Percentiles rank a stretch among this genome's conserved stretches.
These are phyloP conservation scores for Solanum lycopersicoides DNA, from an alignment of 257 asterid genomes.

Conservation along the genomic window DNA sequence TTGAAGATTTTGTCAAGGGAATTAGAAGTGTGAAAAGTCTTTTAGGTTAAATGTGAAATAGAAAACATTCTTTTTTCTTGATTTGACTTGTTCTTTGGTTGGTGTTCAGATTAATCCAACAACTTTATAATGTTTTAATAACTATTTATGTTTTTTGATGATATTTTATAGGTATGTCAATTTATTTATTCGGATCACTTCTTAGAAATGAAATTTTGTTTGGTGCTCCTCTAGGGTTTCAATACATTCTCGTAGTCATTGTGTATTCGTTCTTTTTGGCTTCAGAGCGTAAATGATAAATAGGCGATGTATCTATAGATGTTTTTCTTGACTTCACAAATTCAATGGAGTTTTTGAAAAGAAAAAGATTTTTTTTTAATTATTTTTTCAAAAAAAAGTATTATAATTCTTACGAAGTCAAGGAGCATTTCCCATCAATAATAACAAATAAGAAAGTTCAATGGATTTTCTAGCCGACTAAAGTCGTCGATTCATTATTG, in stretches of 20 bases:
- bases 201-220: background rate
- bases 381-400: background rate
- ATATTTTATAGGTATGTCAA: background rate
- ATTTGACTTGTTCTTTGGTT: background rate
- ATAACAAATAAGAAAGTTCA: background rate
- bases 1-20: background rate
- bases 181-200: background rate
- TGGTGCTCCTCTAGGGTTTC: too few species aligned
- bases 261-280: background rate
- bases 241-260: background rate
- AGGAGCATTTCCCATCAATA: background rate
- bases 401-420: background rate
- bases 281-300: background rate
- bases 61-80: background rate
- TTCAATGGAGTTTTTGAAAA: background rate
- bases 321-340: background rate
- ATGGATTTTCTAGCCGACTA: background rate
- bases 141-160: background rate
- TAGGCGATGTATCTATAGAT: background rate
- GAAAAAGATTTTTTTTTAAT: background rate
- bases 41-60: background rate
- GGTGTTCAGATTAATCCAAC: background rate
- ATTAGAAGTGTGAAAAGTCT: background rate
- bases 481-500: background rate
- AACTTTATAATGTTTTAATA: background rate